These are phyloP conservation scores for Coelastrella sp. DNA, from an alignment of 139 green algal species.

Conservation along the genomic window DNA sequence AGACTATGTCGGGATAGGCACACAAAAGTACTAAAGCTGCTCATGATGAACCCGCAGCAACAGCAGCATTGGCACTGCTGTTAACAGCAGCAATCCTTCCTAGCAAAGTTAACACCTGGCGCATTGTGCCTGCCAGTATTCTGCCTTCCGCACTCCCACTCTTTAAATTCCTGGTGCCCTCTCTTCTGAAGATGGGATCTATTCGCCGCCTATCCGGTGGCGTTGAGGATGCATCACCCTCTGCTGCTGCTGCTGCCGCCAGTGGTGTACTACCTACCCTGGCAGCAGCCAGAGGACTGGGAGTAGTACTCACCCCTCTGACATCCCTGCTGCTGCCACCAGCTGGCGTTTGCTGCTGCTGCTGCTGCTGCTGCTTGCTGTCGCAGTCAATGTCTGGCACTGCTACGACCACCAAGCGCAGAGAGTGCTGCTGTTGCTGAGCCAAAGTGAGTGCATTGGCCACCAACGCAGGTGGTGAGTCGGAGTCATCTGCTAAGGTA, in stretches of 20 bases:
- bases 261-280: not conserved
- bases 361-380: not conserved
- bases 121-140: constrained; percentile 11
- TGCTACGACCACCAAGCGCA: constrained; percentile 4
- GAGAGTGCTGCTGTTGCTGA: not conserved
- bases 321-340: not conserved
- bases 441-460: constrained; percentile 13
- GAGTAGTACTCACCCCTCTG: no score
- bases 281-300: not conserved
- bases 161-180: not conserved
- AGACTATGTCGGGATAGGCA: not conserved
- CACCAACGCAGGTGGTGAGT: not conserved
- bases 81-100: constrained; percentile 20
- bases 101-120: constrained; percentile 22
- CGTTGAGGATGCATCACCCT: not conserved
- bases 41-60: not conserved
- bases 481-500: not conserved
- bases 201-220: not conserved
- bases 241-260: not conserved
- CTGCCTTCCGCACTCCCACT: not conserved
- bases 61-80: not conserved
- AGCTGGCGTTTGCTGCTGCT: not conserved
- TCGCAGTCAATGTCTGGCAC: constrained; percentile 15
- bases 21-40: no score
- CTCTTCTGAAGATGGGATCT: not conserved